Conservation (phyloP, 108 stramenopile species). For the Mediolabrus comicus region DNA sequence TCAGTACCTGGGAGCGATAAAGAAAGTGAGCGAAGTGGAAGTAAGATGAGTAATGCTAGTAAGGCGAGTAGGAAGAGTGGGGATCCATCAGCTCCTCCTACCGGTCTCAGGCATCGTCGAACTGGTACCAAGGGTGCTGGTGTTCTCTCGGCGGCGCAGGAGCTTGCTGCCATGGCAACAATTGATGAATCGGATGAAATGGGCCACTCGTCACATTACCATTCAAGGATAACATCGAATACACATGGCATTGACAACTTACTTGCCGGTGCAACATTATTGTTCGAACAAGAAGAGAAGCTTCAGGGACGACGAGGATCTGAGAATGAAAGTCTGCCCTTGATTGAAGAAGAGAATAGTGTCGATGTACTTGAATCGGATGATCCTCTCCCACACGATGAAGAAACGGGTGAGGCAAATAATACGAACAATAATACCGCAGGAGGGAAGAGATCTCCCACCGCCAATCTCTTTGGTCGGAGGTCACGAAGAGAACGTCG, state of each 20-base stretch:
- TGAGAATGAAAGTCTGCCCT: background rate
- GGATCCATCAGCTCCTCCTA: background rate
- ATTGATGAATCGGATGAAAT: slow-evolving; percentile 8
- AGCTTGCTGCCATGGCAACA: slow-evolving; percentile 29
- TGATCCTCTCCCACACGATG: slow-evolving; percentile 10
- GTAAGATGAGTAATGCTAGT: background rate
- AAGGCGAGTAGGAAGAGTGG: background rate
- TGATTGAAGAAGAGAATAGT: background rate
- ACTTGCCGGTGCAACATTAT: slow-evolving; percentile 16
- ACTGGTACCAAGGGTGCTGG: slow-evolving; percentile 7
- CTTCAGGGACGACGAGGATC: background rate
- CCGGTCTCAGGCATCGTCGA: slow-evolving; percentile 18
- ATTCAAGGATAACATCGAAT: slow-evolving; percentile 1
- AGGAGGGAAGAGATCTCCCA: background rate
- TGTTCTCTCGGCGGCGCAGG: slow-evolving; percentile 26
- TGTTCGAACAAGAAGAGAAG: slow-evolving; percentile 13
- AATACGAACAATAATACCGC: background rate
- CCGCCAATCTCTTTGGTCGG: background rate
- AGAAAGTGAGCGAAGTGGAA: background rate
- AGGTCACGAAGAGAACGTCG: background rate
- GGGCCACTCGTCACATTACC: background rate
- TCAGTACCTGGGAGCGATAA: background rate
- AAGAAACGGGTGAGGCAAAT: slow-evolving; percentile 32
- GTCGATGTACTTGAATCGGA: background rate
- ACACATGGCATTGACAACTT: slow-evolving; percentile 34